Base-by-base conservation (phyloP, 2,329 filamentous ascomycete genomes). In the Aspergillus brunneoviolaceus region DNA sequence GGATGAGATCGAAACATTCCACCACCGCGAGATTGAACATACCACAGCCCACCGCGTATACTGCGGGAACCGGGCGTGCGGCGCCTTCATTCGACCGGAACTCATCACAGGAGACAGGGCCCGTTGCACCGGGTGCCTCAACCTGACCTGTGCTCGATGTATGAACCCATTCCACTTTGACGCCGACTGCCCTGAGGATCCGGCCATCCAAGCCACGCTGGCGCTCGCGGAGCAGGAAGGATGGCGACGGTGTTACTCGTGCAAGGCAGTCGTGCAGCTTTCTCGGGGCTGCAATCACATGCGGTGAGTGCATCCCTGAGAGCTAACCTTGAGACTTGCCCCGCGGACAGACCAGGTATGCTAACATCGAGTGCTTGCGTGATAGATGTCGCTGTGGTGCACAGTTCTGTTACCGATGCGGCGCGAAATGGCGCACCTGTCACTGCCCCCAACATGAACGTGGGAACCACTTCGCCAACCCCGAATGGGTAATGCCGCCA, bases 381-480 rank as follows among this genome's bases (percentile, higher is more conserved):
- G 27, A 29, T 35, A 61, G 59, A n/a, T 61, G 59, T 39, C 49
- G 48, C 19, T 61, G 59, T 23, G 42, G 16, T n/a, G 55, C 59
- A 2, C 16, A 58, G n/a, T 52, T 61, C 27, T 61, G 56, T 35
- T 60, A 60, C 47, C 25, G 33, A 16, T 61, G 59, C 21, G 59
- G 51, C 4, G 2, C 16, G n/a, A 11, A 5, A 12, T 61, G 59
- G 59, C 51, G 49, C 6, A 49, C 51, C 7, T 61, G 59, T 7
- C 2, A 2, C 5, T 61, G 59, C 48, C 14, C 7, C 1, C 19
- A 21, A 21, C 47, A 14, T 31, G 33, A 31, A 9, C 7, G 9
- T 9, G 27, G 27, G 9, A 7, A 29, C 27, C 27, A 7, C 2
- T 29, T 29, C 27, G 27, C 7, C 7, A 9, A 29, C 2, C 27